Conservation (phyloP, 78 protist species). For the Fonticula alba region DNA sequence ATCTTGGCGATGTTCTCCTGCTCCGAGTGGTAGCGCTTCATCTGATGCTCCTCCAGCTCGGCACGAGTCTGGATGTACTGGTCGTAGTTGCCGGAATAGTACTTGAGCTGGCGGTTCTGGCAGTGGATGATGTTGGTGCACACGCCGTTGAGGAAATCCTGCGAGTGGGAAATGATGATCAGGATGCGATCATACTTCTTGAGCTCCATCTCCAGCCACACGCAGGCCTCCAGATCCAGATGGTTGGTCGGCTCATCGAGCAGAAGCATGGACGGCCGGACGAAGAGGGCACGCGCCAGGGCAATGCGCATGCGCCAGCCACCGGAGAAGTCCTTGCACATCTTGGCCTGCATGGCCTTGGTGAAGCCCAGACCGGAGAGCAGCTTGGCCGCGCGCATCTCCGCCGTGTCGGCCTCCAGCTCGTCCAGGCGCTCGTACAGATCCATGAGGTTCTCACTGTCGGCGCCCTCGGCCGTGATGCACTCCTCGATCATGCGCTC, state of each 20-base stretch:
- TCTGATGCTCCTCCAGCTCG: slow-evolving; percentile 42
- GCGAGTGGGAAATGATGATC: slow-evolving; percentile 70
- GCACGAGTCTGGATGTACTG: slow-evolving; percentile 29
- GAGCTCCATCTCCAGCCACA: slow-evolving; percentile 72
- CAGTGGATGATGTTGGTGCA: slow-evolving; percentile 65
- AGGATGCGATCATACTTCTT: slow-evolving; percentile 20
- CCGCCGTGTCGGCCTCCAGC: slow-evolving; percentile 27
- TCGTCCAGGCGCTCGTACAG: slow-evolving; percentile 18
- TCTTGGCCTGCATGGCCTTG: slow-evolving; percentile 39
- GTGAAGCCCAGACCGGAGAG: slow-evolving; percentile 64
- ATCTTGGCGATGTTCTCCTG: slow-evolving; percentile 70
- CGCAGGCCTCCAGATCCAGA: slow-evolving; percentile 58
- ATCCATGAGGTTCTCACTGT: neutral
- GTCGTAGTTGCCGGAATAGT: slow-evolving; percentile 40
- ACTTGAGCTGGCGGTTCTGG: slow-evolving; percentile 33
- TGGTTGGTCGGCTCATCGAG: slow-evolving; percentile 80
- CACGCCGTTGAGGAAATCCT: slow-evolving; percentile 72
- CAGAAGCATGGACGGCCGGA: slow-evolving; percentile 46
- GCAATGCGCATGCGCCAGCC: slow-evolving; percentile 85
- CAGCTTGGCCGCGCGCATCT: slow-evolving; percentile 16
- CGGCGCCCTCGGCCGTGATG: slow-evolving; percentile 6
- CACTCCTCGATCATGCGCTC: slow-evolving; percentile 23
- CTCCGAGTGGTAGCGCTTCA: slow-evolving; percentile 55
- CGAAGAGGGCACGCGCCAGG: slow-evolving; percentile 78
- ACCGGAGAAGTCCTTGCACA: slow-evolving; percentile 53